phyloP scores from a whole-genome alignment of 1,284 basidiomycete species.

The Malassezia japonica region DNA sequence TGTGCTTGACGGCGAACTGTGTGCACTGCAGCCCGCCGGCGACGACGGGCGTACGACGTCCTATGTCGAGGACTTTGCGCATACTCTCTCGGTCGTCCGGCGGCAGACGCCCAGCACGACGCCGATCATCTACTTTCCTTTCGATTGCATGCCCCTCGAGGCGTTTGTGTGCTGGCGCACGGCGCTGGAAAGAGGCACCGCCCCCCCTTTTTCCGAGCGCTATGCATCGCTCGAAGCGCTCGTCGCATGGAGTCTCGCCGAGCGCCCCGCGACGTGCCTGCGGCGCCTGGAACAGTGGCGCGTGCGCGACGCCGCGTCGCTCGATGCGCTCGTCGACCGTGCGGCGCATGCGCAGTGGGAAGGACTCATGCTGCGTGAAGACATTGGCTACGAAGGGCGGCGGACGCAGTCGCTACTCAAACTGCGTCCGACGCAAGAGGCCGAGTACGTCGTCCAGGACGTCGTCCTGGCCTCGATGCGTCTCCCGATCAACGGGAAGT shows the following conservation, averaged over 20 bases:
- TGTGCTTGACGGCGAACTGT: conserved; percentile 35
- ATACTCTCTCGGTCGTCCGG: conserved; percentile 17
- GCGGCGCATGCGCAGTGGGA: conserved; percentile 27
- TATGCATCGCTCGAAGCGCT: conserved; percentile 13
- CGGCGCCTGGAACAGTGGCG: conserved; percentile 21
- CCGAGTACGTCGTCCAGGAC: conserved; percentile 25
- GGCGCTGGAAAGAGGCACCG: not conserved
- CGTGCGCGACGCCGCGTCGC: conserved; percentile 13
- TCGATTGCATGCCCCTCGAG: conserved; percentile 28
- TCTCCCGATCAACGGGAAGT: conserved; percentile 23
- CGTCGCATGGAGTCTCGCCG: conserved; percentile 10
- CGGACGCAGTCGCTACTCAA: conserved; percentile 27
- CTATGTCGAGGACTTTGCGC: conserved; percentile 28
- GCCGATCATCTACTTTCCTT: conserved; percentile 25
- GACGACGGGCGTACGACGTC: not conserved
- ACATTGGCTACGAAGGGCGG: conserved; percentile 27
- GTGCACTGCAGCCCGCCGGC: conserved; percentile 18
- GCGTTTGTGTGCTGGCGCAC: conserved; percentile 25
- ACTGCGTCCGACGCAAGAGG: conserved; percentile 29
- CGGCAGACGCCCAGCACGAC: conserved; percentile 19
- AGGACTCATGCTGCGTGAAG: conserved; percentile 27
- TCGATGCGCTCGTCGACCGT: conserved; percentile 2
- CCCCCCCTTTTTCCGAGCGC: conserved; percentile 18
- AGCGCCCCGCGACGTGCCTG: conserved; percentile 9
- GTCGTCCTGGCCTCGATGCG: conserved; percentile 25